These are phyloP conservation scores for Magnaporthales sp. DNA, from an alignment of 2,329 filamentous ascomycete species.

Conservation along the genomic window DNA sequence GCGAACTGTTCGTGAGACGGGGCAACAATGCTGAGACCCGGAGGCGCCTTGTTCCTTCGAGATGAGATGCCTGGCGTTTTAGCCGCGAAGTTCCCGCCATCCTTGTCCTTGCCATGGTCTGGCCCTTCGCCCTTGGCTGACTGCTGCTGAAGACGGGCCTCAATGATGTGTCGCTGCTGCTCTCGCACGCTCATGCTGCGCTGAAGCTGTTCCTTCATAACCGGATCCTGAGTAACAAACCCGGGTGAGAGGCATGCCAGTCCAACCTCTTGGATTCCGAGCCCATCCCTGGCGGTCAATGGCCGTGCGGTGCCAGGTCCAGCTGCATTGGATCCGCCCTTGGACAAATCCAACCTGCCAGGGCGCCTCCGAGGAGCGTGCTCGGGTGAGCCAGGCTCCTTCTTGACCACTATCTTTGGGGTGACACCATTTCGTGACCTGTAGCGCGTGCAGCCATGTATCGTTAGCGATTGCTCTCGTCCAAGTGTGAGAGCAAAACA, in stretches of 20 bases:
- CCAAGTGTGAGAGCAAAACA: slow-evolving; percentile 9
- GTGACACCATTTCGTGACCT: slow-evolving; percentile 44
- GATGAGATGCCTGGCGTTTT: slow-evolving; percentile 65
- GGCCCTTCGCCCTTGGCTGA: slow-evolving; percentile 68
- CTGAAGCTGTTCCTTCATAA: slow-evolving; percentile 91
- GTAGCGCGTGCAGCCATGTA: slow-evolving; percentile 8
- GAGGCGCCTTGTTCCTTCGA: slow-evolving; percentile 70
- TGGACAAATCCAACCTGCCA: slow-evolving; percentile 69
- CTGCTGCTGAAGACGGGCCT: slow-evolving; percentile 80
- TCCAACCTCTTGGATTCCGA: slow-evolving; percentile 86
- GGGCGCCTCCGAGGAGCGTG: slow-evolving; percentile 68
- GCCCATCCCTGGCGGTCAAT: slow-evolving; percentile 67
- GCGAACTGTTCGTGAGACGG: slow-evolving; percentile 89
- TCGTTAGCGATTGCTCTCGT: slow-evolving; percentile 4
- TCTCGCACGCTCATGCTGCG: slow-evolving; percentile 89
- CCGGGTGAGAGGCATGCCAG: slow-evolving; percentile 91
- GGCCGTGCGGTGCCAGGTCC: slow-evolving; percentile 56
- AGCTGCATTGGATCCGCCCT: slow-evolving; percentile 43
- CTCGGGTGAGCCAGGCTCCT: slow-evolving; percentile 84
- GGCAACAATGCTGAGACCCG: slow-evolving; percentile 88
- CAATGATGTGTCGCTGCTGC: slow-evolving; percentile 90
- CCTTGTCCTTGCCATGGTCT: slow-evolving; percentile 44
- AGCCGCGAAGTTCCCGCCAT: slow-evolving; percentile 40
- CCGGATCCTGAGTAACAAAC: slow-evolving; percentile 92
- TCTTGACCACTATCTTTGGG: slow-evolving; percentile 90